Evolutionary conservation across 106 monocot genomes (phyloP).

Genomic region (Hemerocallis citrina): DNA sequence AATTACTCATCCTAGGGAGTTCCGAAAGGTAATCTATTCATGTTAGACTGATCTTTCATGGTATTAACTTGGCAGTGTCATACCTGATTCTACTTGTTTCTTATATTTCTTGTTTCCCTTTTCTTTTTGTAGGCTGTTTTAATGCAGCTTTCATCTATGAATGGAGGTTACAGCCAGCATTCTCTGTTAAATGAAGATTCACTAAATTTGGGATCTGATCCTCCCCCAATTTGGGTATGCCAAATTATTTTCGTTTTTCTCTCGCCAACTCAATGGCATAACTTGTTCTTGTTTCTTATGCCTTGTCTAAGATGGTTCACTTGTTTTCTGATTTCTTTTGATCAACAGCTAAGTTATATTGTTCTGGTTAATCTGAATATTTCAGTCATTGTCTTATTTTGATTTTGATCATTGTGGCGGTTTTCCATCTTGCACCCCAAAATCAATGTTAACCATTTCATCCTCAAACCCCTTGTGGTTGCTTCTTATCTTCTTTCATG

Average conservation of each 20-base stretch:
- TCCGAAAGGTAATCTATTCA: constrained; percentile 41
- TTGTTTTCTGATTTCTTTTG: background rate
- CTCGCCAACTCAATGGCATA: background rate
- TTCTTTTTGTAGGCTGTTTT: constrained; percentile 54
- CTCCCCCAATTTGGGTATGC: constrained; percentile 20
- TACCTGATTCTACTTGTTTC: background rate
- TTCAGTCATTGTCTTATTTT: background rate
- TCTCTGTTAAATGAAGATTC: constrained; percentile 22
- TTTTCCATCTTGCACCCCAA: background rate
- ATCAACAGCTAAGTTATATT: background rate
- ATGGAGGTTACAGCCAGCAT: constrained; percentile 18
- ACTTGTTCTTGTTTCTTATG: background rate
- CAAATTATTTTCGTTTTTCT: background rate
- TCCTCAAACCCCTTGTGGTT: no score
- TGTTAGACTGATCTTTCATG: background rate
- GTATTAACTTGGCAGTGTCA: background rate
- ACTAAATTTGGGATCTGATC: constrained; percentile 5
- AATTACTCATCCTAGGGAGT: constrained; percentile 43
- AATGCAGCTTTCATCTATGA: constrained; percentile 31
- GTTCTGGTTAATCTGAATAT: background rate
- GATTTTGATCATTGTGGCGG: background rate
- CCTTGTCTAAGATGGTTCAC: background rate
- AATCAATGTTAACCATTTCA: no score
- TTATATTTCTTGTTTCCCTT: no score
- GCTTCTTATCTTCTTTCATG: no score